Evolutionary conservation across 2,329 filamentous ascomycete species (phyloP).

Genomic region (Pyricularia grisea): DNA sequence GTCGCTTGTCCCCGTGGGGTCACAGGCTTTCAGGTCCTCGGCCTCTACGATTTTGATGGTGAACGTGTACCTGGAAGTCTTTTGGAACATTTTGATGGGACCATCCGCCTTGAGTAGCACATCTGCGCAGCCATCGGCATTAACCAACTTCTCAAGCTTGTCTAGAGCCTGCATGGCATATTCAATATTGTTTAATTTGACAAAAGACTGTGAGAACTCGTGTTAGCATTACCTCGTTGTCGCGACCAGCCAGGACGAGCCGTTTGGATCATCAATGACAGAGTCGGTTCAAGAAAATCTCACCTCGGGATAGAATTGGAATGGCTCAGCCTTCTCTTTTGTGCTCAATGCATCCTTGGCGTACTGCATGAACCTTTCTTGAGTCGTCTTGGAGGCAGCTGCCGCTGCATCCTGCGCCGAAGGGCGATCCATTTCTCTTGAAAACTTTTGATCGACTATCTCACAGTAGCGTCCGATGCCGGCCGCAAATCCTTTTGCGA

Average conservation of each 20-base stretch:
- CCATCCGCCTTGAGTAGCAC: constrained; percentile 69
- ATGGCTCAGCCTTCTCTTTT: constrained; percentile 90
- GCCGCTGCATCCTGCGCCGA: constrained; percentile 80
- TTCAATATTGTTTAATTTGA: constrained; percentile 97
- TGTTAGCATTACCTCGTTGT: not conserved
- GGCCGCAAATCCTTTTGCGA: constrained; percentile 74
- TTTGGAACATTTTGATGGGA: constrained; percentile 50
- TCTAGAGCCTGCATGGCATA: constrained; percentile 90
- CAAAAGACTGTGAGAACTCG: constrained; percentile 58
- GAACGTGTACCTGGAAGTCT: constrained; percentile 85
- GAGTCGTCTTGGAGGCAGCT: constrained; percentile 61
- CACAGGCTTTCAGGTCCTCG: constrained; percentile 96
- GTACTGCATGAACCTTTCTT: constrained; percentile 87
- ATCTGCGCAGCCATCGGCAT: constrained; percentile 82
- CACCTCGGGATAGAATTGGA: constrained; percentile 92
- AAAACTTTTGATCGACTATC: constrained; percentile 74
- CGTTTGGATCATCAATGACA: not conserved
- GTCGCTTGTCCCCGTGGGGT: constrained; percentile 87
- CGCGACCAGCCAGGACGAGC: not conserved
- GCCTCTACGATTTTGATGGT: constrained; percentile 98
- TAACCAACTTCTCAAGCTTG: constrained; percentile 78
- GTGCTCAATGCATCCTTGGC: constrained; percentile 89
- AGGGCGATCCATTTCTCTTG: constrained; percentile 84
- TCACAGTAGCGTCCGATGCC: constrained; percentile 89
- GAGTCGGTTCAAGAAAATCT: constrained; percentile 13